Evolutionary conservation across 176 grass and related monocot species (phyloP).

Genomic region (Puccinellia tenuiflora): DNA sequence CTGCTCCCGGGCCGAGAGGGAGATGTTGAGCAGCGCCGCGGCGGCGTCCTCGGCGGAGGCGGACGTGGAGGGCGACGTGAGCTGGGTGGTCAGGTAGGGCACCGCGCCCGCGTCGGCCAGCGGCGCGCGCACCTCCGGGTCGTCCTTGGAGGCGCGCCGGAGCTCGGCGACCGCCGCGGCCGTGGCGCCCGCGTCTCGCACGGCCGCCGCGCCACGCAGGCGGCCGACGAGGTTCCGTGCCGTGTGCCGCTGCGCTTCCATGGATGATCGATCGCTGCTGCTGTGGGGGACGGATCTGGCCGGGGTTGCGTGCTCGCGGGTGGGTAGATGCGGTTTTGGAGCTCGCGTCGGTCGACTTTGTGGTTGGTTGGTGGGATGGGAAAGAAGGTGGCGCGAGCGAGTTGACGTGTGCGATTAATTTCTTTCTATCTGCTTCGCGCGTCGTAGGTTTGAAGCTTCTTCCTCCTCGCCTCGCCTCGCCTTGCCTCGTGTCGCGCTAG

Average conservation of each 20-base stretch:
- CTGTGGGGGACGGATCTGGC: not conserved
- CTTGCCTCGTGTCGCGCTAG: too few relatives aligned
- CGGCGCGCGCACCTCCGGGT: constrained; percentile 51
- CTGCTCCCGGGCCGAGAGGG: constrained; percentile 61
- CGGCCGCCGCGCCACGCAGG: constrained; percentile 36
- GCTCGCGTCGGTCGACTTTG: not conserved
- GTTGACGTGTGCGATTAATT: not conserved
- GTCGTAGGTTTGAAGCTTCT: not conserved
- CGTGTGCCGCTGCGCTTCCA: constrained; percentile 68
- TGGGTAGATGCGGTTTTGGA: constrained; percentile 4
- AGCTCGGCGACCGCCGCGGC: constrained; percentile 47
- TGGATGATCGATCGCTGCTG: not conserved
- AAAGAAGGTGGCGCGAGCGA: not conserved
- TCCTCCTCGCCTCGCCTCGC: too few relatives aligned
- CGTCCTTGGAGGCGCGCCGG: constrained; percentile 63
- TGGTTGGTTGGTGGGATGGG: not conserved
- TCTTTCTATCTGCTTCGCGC: not conserved
- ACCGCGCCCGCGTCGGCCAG: constrained; percentile 59
- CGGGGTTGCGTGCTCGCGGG: not conserved
- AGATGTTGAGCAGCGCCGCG: constrained; percentile 84
- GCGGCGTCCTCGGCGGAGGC: constrained; percentile 53
- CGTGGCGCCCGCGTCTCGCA: constrained; percentile 18
- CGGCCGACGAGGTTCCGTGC: constrained; percentile 53
- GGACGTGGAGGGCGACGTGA: not conserved
- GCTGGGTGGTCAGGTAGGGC: constrained; percentile 53